These are phyloP conservation scores for Ilex asprella DNA, from an alignment of 257 asterid species.

Conservation along the genomic window DNA sequence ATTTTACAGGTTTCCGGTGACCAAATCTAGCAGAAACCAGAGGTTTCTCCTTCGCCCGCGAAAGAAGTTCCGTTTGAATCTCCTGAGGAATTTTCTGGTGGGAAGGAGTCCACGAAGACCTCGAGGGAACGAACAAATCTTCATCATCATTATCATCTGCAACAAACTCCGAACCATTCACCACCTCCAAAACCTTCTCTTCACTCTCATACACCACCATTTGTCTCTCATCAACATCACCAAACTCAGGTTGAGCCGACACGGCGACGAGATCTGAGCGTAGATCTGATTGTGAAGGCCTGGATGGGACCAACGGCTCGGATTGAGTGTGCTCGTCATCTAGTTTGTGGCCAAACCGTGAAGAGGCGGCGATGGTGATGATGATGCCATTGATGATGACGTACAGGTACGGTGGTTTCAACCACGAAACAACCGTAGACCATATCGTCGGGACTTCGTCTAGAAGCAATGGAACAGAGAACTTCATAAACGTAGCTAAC, in stretches of 20 bases:
- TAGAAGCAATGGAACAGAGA: constrained; percentile 32
- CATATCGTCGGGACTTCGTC: constrained; percentile 39
- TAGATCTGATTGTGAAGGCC: constrained; percentile 22
- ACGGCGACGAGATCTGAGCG: constrained; percentile 13
- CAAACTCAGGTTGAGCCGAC: constrained; percentile 11
- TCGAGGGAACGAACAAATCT: constrained; percentile 20
- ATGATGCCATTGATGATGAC: constrained; percentile 65
- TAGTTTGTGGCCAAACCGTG: constrained; percentile 33
- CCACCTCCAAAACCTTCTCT: constrained; percentile 25
- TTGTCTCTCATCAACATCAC: constrained; percentile 7
- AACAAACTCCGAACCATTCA: constrained; percentile 19
- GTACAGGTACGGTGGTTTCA: constrained; percentile 73
- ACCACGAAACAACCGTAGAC: constrained; percentile 30
- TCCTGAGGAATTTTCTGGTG: constrained; percentile 18
- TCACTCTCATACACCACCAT: constrained; percentile 20
- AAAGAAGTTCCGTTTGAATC: constrained; percentile 18
- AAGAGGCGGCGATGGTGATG: constrained; percentile 52
- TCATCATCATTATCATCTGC: constrained; percentile 9
- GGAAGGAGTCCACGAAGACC: constrained; percentile 6
- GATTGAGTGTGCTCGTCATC: constrained; percentile 14
- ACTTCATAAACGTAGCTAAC: constrained; percentile 28
- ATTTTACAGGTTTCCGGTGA: constrained; percentile 33
- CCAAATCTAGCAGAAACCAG: constrained; percentile 38
- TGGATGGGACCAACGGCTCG: constrained; percentile 24
- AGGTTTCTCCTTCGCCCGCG: constrained; percentile 41